Evolutionary conservation across 2,329 filamentous ascomycete species (phyloP).

Genomic region (Thyridium curvatum): DNA sequence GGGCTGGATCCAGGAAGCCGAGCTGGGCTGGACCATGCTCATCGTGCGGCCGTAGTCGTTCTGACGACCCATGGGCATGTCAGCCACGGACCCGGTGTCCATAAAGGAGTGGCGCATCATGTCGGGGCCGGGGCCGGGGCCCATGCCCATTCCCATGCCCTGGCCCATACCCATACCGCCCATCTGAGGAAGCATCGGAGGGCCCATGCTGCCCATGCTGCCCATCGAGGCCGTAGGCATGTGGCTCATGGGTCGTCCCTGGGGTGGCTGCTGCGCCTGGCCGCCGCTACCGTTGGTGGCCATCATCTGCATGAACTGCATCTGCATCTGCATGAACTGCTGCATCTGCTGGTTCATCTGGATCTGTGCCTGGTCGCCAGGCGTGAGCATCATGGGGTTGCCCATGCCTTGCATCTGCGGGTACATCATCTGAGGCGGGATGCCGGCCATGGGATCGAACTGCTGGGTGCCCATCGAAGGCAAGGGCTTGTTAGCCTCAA

Average conservation of each 20-base stretch:
- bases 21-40: constrained; percentile 74
- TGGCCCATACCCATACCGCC: constrained; percentile 20
- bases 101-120: constrained; percentile 38
- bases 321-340: constrained; percentile 88
- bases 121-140: constrained; percentile 7
- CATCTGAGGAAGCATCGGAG: constrained; percentile 5
- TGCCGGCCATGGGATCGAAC: constrained; percentile 43
- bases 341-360: constrained; percentile 80
- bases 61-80: constrained; percentile 27
- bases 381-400: constrained; percentile 34
- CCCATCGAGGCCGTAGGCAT: constrained; percentile 37
- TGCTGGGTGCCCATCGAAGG: constrained; percentile 17
- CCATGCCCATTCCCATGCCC: constrained; percentile 16
- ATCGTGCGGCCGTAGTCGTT: constrained; percentile 59
- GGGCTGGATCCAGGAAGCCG: constrained; percentile 50
- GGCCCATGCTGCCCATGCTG: constrained; percentile 26
- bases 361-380: constrained; percentile 67
- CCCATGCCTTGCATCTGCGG: constrained; percentile 28
- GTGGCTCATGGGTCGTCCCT: constrained; percentile 22
- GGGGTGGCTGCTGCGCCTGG: constrained; percentile 15
- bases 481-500: constrained; percentile 39
- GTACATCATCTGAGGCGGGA: constrained; percentile 45
- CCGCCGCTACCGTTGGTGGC: constrained; percentile 25
- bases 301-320: constrained; percentile 91
- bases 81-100: constrained; percentile 36